phyloP scores from a whole-genome alignment of 192 early-diverging fungal species.

The Gryganskiella cystojenkinii region DNA sequence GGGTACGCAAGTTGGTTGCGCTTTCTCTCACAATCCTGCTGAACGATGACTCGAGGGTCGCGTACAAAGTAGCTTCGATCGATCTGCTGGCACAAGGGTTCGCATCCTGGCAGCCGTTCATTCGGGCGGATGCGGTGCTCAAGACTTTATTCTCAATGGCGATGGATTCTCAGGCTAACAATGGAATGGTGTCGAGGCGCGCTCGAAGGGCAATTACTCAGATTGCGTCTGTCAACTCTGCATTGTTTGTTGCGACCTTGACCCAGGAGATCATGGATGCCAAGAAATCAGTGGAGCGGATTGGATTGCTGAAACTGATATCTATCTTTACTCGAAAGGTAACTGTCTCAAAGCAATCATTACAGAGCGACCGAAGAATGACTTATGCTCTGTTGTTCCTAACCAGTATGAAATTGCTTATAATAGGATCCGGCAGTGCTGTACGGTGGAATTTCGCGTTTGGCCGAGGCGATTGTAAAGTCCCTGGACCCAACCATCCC shows the following conservation, averaged over 20 bases:
- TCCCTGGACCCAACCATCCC: constrained; percentile 84
- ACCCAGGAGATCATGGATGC: constrained; percentile 80
- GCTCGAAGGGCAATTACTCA: constrained; percentile 79
- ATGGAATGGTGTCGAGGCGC: constrained; percentile 57
- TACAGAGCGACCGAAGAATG: too few relatives aligned
- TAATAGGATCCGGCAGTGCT: constrained; percentile 75
- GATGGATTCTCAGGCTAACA: constrained; percentile 47
- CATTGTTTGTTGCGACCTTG: constrained; percentile 77
- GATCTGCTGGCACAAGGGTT: constrained; percentile 82
- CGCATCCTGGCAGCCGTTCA: constrained; percentile 77
- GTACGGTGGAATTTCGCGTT: constrained; percentile 65
- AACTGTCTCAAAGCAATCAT: background rate
- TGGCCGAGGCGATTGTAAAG: constrained; percentile 85
- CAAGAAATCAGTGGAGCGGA: constrained; percentile 66
- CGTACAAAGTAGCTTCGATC: constrained; percentile 70
- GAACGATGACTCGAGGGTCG: constrained; percentile 63
- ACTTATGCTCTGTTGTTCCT: too few relatives aligned
- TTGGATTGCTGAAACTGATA: constrained; percentile 72
- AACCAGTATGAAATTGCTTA: background rate
- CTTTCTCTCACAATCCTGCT: constrained; percentile 74
- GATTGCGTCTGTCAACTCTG: constrained; percentile 72
- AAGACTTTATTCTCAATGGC: constrained; percentile 69
- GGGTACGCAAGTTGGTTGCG: constrained; percentile 68
- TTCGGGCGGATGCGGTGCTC: constrained; percentile 68
- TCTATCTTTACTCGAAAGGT: constrained; percentile 82